Evolutionary conservation across 2,329 filamentous ascomycete genomes (phyloP), one percentile per base, ranked within the genome.

Genomic region (Pestalotiopsis sp.): DNA sequence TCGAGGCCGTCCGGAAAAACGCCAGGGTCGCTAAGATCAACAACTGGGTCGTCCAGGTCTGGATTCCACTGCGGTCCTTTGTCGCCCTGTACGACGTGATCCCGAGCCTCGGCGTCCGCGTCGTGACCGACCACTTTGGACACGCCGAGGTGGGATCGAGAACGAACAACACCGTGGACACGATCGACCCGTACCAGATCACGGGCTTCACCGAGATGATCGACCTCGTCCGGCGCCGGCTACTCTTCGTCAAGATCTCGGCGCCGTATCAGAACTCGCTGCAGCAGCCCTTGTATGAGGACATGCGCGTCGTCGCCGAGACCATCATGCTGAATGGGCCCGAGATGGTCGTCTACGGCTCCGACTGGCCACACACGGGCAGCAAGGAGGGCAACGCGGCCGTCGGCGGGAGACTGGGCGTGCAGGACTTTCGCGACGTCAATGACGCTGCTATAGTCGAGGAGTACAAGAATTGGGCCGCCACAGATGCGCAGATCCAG

Each of bases 381-480:
- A 41, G 23, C 12, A 38, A 36, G 61, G 61, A 63, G 38, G 61
- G 61, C 2, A 63, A 63, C 6, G 6, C 36, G 5, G 61, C 36
- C 2, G 25, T 31, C 13, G 61, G 61, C 1, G 31, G 61, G 6
- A 63, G 61, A 4, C 61, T 63, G 1, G 38, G 38, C 1, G 27
- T 20, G 20, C 61, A 63, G 14, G 11, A 36, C 11, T 63, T 38
- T 25, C 61, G 61, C 61, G 20, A 39, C 9, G 38, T 63, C 14
- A 63, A 63, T 1, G 61, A 41, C 36, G 61, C 38, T 23, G 61
- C 61, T 0, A 38, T 63, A 11, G 61, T 63, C 38, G 61, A 63
- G 31, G 61, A 63, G 36, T 41, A 20, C 36, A 63, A 63, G 61
- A 63, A 63, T 13, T 62, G 61, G 61, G 61, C 61, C 20, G 36